These are phyloP conservation scores for Hypericum perforatum DNA, from an alignment of 345 rosid genomes.

Conservation along the genomic window DNA sequence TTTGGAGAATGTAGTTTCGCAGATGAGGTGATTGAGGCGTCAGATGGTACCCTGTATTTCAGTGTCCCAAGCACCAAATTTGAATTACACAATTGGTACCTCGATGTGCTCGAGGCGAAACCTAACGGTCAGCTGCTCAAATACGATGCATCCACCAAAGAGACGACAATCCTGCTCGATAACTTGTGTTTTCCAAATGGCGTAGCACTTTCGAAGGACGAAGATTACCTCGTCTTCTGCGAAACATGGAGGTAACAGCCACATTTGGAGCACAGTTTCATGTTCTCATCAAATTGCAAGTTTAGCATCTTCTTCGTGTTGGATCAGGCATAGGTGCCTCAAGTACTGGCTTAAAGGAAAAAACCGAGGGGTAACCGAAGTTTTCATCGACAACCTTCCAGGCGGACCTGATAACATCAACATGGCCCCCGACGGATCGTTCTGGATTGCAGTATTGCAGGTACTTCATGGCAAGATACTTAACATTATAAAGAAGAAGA, in stretches of 20 bases:
- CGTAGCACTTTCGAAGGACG: constrained; percentile 35
- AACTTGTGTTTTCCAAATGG: constrained; percentile 35
- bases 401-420: constrained; percentile 45
- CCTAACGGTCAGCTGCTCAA: constrained; percentile 50
- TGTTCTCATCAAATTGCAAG: no score
- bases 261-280: no score
- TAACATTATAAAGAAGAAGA: not conserved
- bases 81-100: constrained; percentile 23
- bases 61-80: constrained; percentile 43
- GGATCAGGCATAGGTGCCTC: constrained; percentile 31
- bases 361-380: constrained; percentile 26
- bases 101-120: constrained; percentile 42
- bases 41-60: constrained; percentile 43
- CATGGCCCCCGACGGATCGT: constrained; percentile 50
- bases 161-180: constrained; percentile 30
- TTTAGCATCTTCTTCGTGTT: no score
- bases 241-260: constrained; percentile 35
- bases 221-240: constrained; percentile 36
- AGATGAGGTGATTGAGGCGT: constrained; percentile 46
- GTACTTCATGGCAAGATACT: constrained; percentile 7
- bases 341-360: constrained; percentile 42
- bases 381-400: constrained; percentile 37
- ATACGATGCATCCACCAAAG: constrained; percentile 28
- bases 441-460: constrained; percentile 37
- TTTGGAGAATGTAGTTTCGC: constrained; percentile 24